Percentiles rank a stretch among this genome's conserved stretches.
Conservation (phyloP, 2,329 filamentous ascomycete genomes). For the Lizonia empirigonia region DNA sequence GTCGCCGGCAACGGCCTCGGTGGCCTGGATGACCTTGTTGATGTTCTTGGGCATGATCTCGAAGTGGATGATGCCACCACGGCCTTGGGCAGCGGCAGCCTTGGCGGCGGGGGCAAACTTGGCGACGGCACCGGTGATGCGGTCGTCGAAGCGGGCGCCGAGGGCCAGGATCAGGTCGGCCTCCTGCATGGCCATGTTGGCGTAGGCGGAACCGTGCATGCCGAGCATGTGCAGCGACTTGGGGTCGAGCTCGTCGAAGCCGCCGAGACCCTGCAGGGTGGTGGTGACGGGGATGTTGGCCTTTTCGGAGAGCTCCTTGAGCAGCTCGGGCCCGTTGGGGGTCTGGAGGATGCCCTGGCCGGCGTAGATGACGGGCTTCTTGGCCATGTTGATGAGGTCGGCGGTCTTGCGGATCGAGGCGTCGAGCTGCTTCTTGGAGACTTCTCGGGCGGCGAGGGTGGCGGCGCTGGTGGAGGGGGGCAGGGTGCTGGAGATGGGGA, state of each 20-base stretch:
- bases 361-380: slow-evolving; percentile 95
- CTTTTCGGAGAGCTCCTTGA: slow-evolving; percentile 90
- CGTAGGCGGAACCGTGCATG: slow-evolving; percentile 97
- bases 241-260: slow-evolving; percentile 88
- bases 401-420: slow-evolving; percentile 77
- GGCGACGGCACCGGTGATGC: slow-evolving; percentile 79
- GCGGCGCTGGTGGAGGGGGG: slow-evolving; percentile 86
- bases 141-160: slow-evolving; percentile 93
- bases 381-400: slow-evolving; percentile 80
- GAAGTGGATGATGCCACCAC: slow-evolving; percentile 95
- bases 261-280: slow-evolving; percentile 90
- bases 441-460: slow-evolving; percentile 76
- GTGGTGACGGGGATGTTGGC: slow-evolving; percentile 92
- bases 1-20: slow-evolving; percentile 92
- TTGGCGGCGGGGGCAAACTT: slow-evolving; percentile 92
- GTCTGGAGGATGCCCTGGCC: slow-evolving; percentile 86
- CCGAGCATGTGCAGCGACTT: slow-evolving; percentile 98
- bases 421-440: slow-evolving; percentile 74
- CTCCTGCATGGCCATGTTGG: slow-evolving; percentile 98
- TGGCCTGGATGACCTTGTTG: slow-evolving; percentile 98
- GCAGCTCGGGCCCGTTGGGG: slow-evolving; percentile 76
- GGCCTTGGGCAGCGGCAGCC: slow-evolving; percentile 79
- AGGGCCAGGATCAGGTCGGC: slow-evolving; percentile 95
- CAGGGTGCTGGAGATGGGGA: slow-evolving; percentile 75
- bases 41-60: slow-evolving; percentile 99